These are phyloP conservation scores for Monilinia vaccinii-corymbosi DNA, from an alignment of 2,329 filamentous ascomycete species.

Conservation along the genomic window DNA sequence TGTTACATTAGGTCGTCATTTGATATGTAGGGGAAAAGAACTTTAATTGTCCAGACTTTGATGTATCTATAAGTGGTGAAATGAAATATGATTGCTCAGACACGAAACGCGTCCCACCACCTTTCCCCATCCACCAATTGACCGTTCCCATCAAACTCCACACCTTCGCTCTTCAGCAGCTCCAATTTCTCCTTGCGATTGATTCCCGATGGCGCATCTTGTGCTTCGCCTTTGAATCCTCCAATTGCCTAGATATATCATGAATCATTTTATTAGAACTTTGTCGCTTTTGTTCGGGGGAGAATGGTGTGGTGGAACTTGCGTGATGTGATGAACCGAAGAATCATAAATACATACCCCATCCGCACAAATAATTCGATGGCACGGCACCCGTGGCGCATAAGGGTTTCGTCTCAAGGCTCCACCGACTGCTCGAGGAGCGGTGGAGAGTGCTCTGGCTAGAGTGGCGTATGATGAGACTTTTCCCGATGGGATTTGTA, in stretches of 20 bases:
- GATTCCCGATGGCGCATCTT: conserved; percentile 40
- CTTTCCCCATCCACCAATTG: background rate
- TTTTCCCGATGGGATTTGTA: conserved; percentile 49
- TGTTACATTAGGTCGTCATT: background rate
- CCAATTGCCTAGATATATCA: conserved; percentile 32
- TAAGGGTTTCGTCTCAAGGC: conserved; percentile 53
- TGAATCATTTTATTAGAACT: background rate
- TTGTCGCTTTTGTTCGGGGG: background rate
- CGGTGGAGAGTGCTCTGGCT: conserved; percentile 46
- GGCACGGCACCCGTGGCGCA: conserved; percentile 52
- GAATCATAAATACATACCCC: conserved; percentile 32
- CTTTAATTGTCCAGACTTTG: background rate
- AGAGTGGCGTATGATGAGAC: conserved; percentile 53
- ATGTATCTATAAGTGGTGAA: background rate
- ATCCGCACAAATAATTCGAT: conserved; percentile 48
- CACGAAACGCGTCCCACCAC: background rate
- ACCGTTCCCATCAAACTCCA: background rate
- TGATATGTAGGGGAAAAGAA: background rate
- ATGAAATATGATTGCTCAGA: background rate
- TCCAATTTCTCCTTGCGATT: conserved; percentile 38
- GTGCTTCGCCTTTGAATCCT: conserved; percentile 43
- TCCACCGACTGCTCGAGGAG: conserved; percentile 52
- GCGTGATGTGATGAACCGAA: background rate
- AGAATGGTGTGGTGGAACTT: background rate
- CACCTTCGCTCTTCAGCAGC: background rate